Evolutionary conservation across 2,329 filamentous ascomycete species (phyloP).

Genomic region (Dichotomopilus funicola): DNA sequence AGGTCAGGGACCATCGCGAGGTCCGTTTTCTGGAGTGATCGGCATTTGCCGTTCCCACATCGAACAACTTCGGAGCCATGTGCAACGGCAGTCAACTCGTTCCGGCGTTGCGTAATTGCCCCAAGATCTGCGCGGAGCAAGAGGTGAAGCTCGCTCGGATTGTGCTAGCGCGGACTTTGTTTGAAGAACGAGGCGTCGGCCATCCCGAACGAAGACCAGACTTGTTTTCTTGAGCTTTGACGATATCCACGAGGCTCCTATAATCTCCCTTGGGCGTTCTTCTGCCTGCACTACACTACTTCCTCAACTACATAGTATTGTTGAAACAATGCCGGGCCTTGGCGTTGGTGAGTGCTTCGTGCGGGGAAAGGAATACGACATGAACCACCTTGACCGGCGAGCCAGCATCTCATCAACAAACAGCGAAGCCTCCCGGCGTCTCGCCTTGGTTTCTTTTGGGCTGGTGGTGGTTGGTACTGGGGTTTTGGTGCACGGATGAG

Average conservation of each 20-base stretch:
- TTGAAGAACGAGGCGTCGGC: too few species aligned
- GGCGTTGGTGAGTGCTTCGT: conserved; percentile 15
- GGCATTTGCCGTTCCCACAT: conserved; percentile 12
- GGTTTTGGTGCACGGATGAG: neutral
- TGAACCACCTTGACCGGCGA: too few species aligned
- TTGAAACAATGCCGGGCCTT: conserved; percentile 22
- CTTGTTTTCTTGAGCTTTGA: too few species aligned
- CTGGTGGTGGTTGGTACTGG: conserved; percentile 4
- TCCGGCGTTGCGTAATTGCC: neutral
- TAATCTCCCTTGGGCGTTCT: too few species aligned
- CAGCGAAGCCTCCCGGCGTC: conserved; percentile 15
- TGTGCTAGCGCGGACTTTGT: neutral
- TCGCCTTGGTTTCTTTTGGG: conserved; percentile 8
- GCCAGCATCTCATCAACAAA: conserved; percentile 15
- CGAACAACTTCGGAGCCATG: neutral
- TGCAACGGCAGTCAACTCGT: neutral
- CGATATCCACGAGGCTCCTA: too few species aligned
- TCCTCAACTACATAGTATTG: conserved; percentile 10
- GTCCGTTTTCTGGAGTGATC: conserved; percentile 12
- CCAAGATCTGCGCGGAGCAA: neutral
- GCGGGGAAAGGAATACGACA: conserved; percentile 1
- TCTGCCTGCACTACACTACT: neutral
- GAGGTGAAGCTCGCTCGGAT: neutral
- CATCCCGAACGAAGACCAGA: too few species aligned
- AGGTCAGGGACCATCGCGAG: conserved; percentile 12